Conservation (phyloP, 2,329 filamentous ascomycete species). For the Cucurbitaria berberidis region DNA sequence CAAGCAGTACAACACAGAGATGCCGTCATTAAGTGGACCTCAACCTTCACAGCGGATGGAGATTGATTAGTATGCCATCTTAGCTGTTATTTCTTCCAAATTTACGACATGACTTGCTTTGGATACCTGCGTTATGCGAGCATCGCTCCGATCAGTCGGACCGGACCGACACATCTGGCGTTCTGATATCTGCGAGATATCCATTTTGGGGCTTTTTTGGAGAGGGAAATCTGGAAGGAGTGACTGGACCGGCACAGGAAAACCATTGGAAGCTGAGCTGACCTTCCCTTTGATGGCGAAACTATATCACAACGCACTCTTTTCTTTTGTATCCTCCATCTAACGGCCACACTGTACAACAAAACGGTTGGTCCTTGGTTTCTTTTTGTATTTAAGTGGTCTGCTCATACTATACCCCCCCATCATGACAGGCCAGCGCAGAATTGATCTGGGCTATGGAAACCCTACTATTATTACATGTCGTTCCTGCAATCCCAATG, state of each 20-base stretch:
- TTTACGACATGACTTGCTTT: slow-evolving; percentile 31
- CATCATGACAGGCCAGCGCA: slow-evolving; percentile 23
- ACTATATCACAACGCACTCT: slow-evolving; percentile 12
- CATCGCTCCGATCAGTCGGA: slow-evolving; percentile 34
- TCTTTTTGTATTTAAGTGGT: slow-evolving; percentile 13
- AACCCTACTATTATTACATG: too few relatives aligned
- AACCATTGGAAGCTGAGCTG: background rate
- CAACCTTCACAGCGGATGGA: slow-evolving; percentile 53
- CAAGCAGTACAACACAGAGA: slow-evolving; percentile 58
- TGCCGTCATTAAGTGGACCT: slow-evolving; percentile 56
- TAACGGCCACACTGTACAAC: slow-evolving; percentile 22
- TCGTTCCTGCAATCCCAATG: too few relatives aligned
- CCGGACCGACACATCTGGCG: slow-evolving; percentile 32
- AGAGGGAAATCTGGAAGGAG: slow-evolving; percentile 7
- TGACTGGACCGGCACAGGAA: slow-evolving; percentile 5
- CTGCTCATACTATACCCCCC: slow-evolving; percentile 22
- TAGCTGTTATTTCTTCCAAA: slow-evolving; percentile 7
- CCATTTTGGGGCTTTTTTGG: background rate
- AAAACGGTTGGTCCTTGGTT: slow-evolving; percentile 18
- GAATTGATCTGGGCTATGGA: slow-evolving; percentile 8
- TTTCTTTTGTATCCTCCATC: slow-evolving; percentile 5
- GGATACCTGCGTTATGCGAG: slow-evolving; percentile 32
- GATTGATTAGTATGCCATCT: slow-evolving; percentile 39
- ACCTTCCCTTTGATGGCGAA: background rate
- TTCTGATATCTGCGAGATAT: slow-evolving; percentile 25